Conservation (phyloP, 345 rosid species). For the Noccaea bulbosa region DNA sequence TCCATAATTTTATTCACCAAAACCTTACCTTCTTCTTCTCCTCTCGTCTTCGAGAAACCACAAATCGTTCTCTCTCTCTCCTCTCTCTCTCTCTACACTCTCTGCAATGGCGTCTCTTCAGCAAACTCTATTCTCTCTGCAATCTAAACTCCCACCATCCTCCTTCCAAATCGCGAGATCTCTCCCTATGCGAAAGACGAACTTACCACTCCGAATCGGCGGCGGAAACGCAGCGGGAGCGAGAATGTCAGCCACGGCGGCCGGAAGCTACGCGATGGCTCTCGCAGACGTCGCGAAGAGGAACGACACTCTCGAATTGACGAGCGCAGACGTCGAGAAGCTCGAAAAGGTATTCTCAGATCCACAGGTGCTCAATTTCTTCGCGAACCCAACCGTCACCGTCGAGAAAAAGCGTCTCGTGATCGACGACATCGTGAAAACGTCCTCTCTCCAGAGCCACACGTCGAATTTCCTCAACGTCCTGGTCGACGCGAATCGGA, state of each 20-base stretch:
- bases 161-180: constrained; percentile 45
- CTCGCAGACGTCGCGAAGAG: constrained; percentile 72
- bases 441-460: constrained; percentile 57
- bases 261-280: constrained; percentile 78
- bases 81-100: background rate
- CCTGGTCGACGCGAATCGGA: constrained; percentile 66
- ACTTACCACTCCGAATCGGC: constrained; percentile 45
- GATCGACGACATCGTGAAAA: constrained; percentile 61
- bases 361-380: constrained; percentile 52
- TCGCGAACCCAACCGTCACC: constrained; percentile 62
- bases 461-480: constrained; percentile 73
- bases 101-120: constrained; percentile 72
- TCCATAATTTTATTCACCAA: background rate
- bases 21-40: constrained; percentile 41
- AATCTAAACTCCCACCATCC: constrained; percentile 55
- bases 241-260: constrained; percentile 63
- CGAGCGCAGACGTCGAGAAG: constrained; percentile 76
- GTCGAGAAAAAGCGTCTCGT: constrained; percentile 56
- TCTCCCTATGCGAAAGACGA: constrained; percentile 48
- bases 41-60: constrained; percentile 42
- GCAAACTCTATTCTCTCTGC: constrained; percentile 56
- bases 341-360: constrained; percentile 73
- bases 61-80: constrained; percentile 18
- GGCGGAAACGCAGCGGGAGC: constrained; percentile 49
- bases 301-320: constrained; percentile 64